Evolutionary conservation across 768 basidiomycete species (phyloP), one percentile per base, ranked within the genome.

Genomic region (Heimioporus sp.): DNA sequence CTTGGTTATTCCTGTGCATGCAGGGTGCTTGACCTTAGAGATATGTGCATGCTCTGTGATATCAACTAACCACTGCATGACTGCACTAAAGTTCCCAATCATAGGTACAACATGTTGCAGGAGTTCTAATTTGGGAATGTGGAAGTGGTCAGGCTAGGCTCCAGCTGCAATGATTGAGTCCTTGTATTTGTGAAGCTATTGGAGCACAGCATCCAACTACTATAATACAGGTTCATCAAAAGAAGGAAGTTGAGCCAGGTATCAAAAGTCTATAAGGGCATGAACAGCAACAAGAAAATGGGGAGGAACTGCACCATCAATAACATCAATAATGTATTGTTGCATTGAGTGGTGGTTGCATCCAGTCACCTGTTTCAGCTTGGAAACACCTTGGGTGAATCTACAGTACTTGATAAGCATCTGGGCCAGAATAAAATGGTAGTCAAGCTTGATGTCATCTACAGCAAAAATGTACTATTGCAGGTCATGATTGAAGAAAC

Each of bases 221-320:
- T 38, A 20, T 1, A 77, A 65, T 2, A 69, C 70, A 17, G 49
- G 36, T 0, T 57, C 53, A 1, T 66, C 59, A 45, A 76, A 76
- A 5, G 60, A 16, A 0, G 65, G 63, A 52, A 70, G 72, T 37
- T 72, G 72, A 0, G 72, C 68, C 7, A 71, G 48, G 49, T 69
- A 75, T 7, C 74, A 45, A 51, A 77, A 78, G 51, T 78, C 73
- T 1, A 78, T 55, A 0, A 76, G n/a, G 0, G 63, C 68, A 2
- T 66, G 63, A 66, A 51, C 15, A 8, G 49, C 43, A 3, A 12
- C 2, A 8, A 49, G 13, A 6, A 49, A 24, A 1, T 6, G 10
- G 2, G 28, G 10, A 10, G 28, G 28, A 19, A 31, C 24, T 0
- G n/a, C 30, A 10, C 32, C 31, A 12, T 15, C 43, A 67, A 54